These are phyloP conservation scores for Ilyonectria destructans DNA, from an alignment of 2,329 filamentous ascomycete species.

Conservation along the genomic window DNA sequence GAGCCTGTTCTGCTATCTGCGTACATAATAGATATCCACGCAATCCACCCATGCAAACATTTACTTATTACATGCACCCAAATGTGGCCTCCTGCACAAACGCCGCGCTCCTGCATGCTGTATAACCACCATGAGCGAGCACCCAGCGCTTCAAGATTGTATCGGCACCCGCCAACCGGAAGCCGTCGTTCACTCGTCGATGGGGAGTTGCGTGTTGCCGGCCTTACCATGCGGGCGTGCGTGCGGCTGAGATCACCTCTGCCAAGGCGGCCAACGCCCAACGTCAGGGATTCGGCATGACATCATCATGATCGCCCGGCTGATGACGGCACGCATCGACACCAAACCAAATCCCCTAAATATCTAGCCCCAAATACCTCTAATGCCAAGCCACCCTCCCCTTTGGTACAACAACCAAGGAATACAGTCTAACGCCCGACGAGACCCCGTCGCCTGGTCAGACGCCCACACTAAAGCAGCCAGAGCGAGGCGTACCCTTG, in stretches of 20 bases:
- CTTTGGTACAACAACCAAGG: not conserved
- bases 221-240: not conserved
- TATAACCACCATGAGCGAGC: not conserved
- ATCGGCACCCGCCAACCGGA: not conserved
- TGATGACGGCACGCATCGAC: not conserved
- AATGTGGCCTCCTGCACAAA: not conserved
- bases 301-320: slow-evolving; percentile 23
- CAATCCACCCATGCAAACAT: not conserved
- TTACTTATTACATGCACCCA: not conserved
- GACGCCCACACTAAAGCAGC: not conserved
- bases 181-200: not conserved
- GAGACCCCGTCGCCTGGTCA: not conserved
- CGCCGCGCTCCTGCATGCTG: not conserved
- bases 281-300: slow-evolving; percentile 21
- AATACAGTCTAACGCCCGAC: not conserved
- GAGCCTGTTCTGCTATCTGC: slow-evolving; percentile 1
- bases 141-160: not conserved
- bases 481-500: slow-evolving; percentile 1
- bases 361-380: not conserved
- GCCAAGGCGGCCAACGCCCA: slow-evolving; percentile 2
- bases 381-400: not conserved
- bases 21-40: slow-evolving; percentile 8
- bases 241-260: not conserved
- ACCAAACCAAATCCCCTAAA: not conserved
- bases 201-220: not conserved